Evolutionary conservation across 179 eudicot genomes (phyloP).

Genomic region (Nepenthes alata): DNA sequence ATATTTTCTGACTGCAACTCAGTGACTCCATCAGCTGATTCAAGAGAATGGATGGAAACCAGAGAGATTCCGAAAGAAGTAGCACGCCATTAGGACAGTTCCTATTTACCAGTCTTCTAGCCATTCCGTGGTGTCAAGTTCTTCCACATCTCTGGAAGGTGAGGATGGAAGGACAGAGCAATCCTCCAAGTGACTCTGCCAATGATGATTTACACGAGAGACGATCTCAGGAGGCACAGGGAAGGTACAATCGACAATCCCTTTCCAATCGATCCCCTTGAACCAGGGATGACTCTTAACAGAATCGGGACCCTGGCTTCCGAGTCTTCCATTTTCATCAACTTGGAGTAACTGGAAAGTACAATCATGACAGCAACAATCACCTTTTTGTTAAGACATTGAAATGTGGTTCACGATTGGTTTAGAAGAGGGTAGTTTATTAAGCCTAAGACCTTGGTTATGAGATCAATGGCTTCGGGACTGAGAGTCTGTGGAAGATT

Average conservation of each 20-base stretch:
- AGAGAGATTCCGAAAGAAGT: neutral
- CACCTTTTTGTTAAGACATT: no score
- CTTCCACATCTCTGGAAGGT: constrained; percentile 27
- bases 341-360: constrained; percentile 58
- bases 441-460: constrained; percentile 46
- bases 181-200: constrained; percentile 38
- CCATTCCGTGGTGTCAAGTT: constrained; percentile 65
- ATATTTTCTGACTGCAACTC: no score
- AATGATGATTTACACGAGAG: constrained; percentile 44
- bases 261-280: constrained; percentile 53
- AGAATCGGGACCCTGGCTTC: constrained; percentile 49
- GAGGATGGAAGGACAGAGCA: constrained; percentile 24
- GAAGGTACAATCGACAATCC: constrained; percentile 24
- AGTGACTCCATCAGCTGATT: no score
- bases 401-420: no score
- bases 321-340: constrained; percentile 69
- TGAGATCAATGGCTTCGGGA: constrained; percentile 63
- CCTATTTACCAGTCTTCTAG: constrained; percentile 73
- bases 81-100: no score
- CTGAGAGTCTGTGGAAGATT: constrained; percentile 57
- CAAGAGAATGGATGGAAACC: neutral
- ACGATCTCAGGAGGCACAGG: constrained; percentile 54
- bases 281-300: constrained; percentile 80
- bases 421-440: neutral
- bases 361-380: no score